Conservation (phyloP, 352 stramenopile species). For the Globisporangium rhizosaccharum region DNA sequence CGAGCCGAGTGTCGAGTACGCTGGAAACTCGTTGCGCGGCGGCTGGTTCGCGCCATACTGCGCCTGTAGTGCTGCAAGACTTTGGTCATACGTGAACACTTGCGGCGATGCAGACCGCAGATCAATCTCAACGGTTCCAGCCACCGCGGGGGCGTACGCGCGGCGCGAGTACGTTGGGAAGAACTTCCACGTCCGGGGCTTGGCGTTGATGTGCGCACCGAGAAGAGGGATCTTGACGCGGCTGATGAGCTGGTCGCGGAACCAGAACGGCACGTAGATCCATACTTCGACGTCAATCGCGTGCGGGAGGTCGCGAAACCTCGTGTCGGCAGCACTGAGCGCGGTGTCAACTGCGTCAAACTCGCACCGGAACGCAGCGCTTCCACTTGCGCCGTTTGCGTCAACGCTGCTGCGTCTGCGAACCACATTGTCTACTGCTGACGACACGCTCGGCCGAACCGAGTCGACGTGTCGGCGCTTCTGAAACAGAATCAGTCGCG, state of each 20-base stretch:
- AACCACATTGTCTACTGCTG: too few relatives aligned
- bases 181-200: not conserved
- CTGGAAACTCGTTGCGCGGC: not conserved
- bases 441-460: not conserved
- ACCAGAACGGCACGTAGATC: constrained; percentile 28
- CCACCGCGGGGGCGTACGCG: not conserved
- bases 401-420: not conserved
- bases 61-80: not conserved
- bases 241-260: constrained; percentile 19
- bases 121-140: not conserved
- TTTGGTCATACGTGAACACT: not conserved
- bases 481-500: constrained; percentile 11
- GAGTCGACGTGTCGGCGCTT: not conserved
- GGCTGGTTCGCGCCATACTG: not conserved
- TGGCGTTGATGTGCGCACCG: constrained; percentile 3
- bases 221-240: constrained; percentile 16
- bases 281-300: constrained; percentile 24
- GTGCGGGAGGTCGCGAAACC: constrained; percentile 15
- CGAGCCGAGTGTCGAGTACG: constrained; percentile 6
- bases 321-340: not conserved
- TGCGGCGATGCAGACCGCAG: not conserved
- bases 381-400: not conserved
- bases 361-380: not conserved
- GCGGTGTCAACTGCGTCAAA: not conserved
- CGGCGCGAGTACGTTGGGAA: not conserved